A percentile compares a stretch with the other conserved stretches of the same genome.
Conservation (phyloP, 2,329 filamentous ascomycete genomes). For the Microsporum canis region DNA sequence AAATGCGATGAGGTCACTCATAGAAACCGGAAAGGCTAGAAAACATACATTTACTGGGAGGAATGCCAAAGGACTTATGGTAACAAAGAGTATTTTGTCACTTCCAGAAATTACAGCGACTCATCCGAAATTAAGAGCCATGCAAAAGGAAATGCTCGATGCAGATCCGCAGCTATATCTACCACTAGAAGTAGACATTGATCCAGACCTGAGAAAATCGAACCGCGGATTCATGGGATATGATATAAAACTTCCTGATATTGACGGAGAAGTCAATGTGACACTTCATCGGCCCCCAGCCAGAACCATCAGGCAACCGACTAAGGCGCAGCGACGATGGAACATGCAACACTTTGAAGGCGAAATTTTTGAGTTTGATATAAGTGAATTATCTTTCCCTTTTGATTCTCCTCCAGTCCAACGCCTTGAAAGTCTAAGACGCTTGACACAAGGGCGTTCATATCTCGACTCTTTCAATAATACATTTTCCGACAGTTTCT, state of each 20-base stretch:
- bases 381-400: background rate
- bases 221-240: constrained; percentile 6
- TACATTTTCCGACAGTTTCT: background rate
- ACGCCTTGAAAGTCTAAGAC: constrained; percentile 7
- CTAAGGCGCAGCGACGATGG: background rate
- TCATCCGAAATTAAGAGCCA: constrained; percentile 36
- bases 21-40: constrained; percentile 41
- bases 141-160: constrained; percentile 42
- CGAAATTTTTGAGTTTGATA: background rate
- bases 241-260: constrained; percentile 19
- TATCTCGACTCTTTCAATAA: constrained; percentile 10
- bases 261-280: constrained; percentile 26
- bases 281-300: constrained; percentile 29
- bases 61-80: constrained; percentile 36
- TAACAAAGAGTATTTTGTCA: constrained; percentile 41
- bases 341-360: background rate
- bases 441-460: background rate
- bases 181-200: constrained; percentile 33
- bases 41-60: constrained; percentile 43
- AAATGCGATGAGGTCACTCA: constrained; percentile 39
- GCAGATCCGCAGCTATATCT: constrained; percentile 34
- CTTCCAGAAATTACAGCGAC: constrained; percentile 36
- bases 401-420: background rate
- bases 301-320: constrained; percentile 15
- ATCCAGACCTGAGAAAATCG: constrained; percentile 25